These are phyloP conservation scores for Colletotrichum spinosum DNA, from an alignment of 2,329 filamentous ascomycete species.

Conservation along the genomic window DNA sequence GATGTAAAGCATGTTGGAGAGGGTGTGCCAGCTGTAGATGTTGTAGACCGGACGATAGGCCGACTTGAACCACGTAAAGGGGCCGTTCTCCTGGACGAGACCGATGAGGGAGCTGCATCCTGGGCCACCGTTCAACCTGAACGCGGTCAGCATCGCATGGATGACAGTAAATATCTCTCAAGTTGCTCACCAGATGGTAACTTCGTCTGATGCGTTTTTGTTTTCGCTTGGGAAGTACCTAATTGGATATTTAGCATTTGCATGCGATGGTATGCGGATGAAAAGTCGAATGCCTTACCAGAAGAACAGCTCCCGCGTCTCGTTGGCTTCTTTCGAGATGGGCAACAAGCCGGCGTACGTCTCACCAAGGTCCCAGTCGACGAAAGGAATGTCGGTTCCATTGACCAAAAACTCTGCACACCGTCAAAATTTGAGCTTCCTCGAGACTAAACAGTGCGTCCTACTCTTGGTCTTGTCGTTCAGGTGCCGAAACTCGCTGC, in stretches of 20 bases:
- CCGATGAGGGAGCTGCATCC: slow-evolving; percentile 73
- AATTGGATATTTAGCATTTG: neutral
- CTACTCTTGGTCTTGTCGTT: slow-evolving; percentile 23
- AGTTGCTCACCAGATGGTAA: slow-evolving; percentile 61
- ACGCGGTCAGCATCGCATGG: rapidly evolving
- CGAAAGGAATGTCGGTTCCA: slow-evolving; percentile 74
- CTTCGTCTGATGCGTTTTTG: slow-evolving; percentile 72
- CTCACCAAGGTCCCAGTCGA: slow-evolving; percentile 76
- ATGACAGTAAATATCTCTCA: neutral
- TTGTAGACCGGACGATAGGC: slow-evolving; percentile 69
- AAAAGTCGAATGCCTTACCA: slow-evolving; percentile 55
- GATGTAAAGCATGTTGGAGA: slow-evolving; percentile 51
- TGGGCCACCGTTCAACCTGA: slow-evolving; percentile 50
- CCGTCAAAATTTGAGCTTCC: no score
- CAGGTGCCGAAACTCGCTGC: slow-evolving; percentile 19
- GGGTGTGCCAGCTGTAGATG: slow-evolving; percentile 53
- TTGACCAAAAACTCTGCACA: slow-evolving; percentile 71
- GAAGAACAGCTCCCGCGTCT: slow-evolving; percentile 70
- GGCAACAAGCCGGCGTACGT: slow-evolving; percentile 74
- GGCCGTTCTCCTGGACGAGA: slow-evolving; percentile 81
- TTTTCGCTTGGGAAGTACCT: slow-evolving; percentile 55
- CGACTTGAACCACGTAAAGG: slow-evolving; percentile 77
- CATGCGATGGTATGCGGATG: neutral
- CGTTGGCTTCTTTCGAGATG: slow-evolving; percentile 56
- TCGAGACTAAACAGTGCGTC: neutral